phyloP scores from a whole-genome alignment of 768 basidiomycete genomes.

The Gymnopilus dilepis region DNA sequence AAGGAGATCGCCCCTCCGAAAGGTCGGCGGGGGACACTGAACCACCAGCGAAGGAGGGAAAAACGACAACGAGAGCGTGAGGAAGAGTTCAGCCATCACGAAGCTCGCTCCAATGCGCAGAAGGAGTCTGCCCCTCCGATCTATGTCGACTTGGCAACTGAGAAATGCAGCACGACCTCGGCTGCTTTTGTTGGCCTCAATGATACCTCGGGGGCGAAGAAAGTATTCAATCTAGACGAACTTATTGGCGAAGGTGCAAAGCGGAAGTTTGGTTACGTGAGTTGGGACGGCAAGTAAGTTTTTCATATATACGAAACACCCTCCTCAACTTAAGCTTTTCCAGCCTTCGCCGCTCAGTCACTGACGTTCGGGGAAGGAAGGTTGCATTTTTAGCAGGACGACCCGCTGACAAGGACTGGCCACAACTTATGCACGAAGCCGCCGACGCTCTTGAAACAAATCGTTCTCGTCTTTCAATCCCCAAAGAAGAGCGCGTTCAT shows the following conservation, averaged over 20 bases:
- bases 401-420: conserved; percentile 10
- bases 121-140: too few species aligned
- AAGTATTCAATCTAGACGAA: background rate
- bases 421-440: background rate
- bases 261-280: background rate
- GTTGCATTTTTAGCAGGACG: conserved; percentile 10
- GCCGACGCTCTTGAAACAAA: background rate
- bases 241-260: background rate
- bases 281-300: conserved; percentile 14
- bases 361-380: conserved; percentile 1
- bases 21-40: too few species aligned
- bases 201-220: background rate
- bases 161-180: too few species aligned
- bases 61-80: too few species aligned
- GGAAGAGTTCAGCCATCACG: too few species aligned
- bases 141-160: too few species aligned
- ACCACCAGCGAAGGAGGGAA: too few species aligned
- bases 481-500: background rate
- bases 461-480: background rate
- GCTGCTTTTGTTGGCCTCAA: background rate
- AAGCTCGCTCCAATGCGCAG: too few species aligned
- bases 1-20: too few species aligned
- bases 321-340: too few species aligned
- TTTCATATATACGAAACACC: background rate
- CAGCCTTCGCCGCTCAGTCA: background rate